Percentiles rank a stretch among this genome's conserved stretches.
phyloP scores from a whole-genome alignment of 2,329 filamentous ascomycete species.

The Aureobasidium sp. region DNA sequence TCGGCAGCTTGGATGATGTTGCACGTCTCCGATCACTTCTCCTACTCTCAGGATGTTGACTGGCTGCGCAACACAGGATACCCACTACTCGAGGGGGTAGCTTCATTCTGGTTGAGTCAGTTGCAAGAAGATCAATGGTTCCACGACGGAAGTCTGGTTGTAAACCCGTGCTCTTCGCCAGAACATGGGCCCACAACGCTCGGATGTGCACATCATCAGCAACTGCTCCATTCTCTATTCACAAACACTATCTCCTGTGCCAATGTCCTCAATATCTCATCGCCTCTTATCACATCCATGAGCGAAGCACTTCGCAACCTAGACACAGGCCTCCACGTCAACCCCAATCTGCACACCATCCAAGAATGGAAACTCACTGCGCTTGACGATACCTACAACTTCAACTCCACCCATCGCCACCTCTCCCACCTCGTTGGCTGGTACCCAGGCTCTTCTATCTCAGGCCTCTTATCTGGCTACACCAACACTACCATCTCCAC shows the following conservation, averaged over 20 bases:
- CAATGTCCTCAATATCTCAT: slow-evolving; percentile 18
- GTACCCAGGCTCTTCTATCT: slow-evolving; percentile 45
- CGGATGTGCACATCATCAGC: slow-evolving; percentile 46
- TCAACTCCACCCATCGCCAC: slow-evolving; percentile 42
- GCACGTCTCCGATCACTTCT: slow-evolving; percentile 49
- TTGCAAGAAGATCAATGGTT: slow-evolving; percentile 42
- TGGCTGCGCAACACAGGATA: slow-evolving; percentile 42
- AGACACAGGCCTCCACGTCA: slow-evolving; percentile 43
- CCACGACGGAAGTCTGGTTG: slow-evolving; percentile 45
- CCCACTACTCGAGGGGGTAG: slow-evolving; percentile 44
- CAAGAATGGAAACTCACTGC: slow-evolving; percentile 44
- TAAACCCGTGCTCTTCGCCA: slow-evolving; percentile 51
- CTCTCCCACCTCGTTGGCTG: slow-evolving; percentile 49
- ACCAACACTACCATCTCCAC: slow-evolving; percentile 34
- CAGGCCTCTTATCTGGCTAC: slow-evolving; percentile 35
- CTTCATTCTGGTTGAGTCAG: slow-evolving; percentile 49
- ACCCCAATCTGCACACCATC: slow-evolving; percentile 32
- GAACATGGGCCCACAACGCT: slow-evolving; percentile 46
- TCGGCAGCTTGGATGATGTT: slow-evolving; percentile 52
- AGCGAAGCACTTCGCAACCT: slow-evolving; percentile 35
- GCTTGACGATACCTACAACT: slow-evolving; percentile 24
- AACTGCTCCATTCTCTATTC: slow-evolving; percentile 38
- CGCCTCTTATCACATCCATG: slow-evolving; percentile 27
- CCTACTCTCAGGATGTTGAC: slow-evolving; percentile 39
- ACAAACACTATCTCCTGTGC: slow-evolving; percentile 21